phyloP scores from a whole-genome alignment of 2,329 filamentous ascomycete genomes.

The Paraphaeosphaeria minitans region DNA sequence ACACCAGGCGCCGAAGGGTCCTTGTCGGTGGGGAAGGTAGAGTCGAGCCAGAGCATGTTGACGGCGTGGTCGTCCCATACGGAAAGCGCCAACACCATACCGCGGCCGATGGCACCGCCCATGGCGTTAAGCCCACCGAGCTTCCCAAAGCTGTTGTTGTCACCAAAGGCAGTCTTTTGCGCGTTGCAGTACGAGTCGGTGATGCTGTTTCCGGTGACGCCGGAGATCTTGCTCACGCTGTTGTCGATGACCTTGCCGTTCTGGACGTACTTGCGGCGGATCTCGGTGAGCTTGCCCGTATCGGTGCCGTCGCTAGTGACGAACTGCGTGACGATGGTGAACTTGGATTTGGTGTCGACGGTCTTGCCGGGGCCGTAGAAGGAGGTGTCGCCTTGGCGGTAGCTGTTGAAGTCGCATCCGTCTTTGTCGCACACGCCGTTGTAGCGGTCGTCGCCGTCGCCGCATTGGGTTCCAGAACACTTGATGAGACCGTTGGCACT shows the following conservation, averaged over 20 bases:
- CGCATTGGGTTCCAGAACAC: slow-evolving; percentile 53
- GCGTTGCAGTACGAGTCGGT: slow-evolving; percentile 60
- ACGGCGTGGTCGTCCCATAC: slow-evolving; percentile 65
- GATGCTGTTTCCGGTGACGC: slow-evolving; percentile 57
- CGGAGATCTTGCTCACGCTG: slow-evolving; percentile 46
- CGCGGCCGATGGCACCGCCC: slow-evolving; percentile 56
- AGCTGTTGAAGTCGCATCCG: slow-evolving; percentile 71
- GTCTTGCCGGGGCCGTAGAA: slow-evolving; percentile 63
- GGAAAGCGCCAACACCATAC: slow-evolving; percentile 67
- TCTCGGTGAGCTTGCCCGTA: slow-evolving; percentile 50
- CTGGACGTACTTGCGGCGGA: slow-evolving; percentile 54
- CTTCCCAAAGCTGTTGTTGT: slow-evolving; percentile 56
- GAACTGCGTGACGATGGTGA: slow-evolving; percentile 56
- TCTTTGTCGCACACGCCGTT: slow-evolving; percentile 66
- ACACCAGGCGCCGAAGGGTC: slow-evolving; percentile 20
- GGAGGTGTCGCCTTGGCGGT: slow-evolving; percentile 63
- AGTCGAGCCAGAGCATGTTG: slow-evolving; percentile 75
- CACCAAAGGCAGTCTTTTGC: slow-evolving; percentile 60
- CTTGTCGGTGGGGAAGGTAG: slow-evolving; percentile 57
- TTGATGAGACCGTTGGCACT: slow-evolving; percentile 52
- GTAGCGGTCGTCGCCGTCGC: slow-evolving; percentile 59
- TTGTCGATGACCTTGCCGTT: slow-evolving; percentile 53
- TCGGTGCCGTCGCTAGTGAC: slow-evolving; percentile 36
- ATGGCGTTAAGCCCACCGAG: slow-evolving; percentile 61
- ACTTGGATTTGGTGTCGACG: slow-evolving; percentile 42